Conservation (phyloP, 495 filamentous ascomycete species). For the Mytilinidion resinicola region DNA sequence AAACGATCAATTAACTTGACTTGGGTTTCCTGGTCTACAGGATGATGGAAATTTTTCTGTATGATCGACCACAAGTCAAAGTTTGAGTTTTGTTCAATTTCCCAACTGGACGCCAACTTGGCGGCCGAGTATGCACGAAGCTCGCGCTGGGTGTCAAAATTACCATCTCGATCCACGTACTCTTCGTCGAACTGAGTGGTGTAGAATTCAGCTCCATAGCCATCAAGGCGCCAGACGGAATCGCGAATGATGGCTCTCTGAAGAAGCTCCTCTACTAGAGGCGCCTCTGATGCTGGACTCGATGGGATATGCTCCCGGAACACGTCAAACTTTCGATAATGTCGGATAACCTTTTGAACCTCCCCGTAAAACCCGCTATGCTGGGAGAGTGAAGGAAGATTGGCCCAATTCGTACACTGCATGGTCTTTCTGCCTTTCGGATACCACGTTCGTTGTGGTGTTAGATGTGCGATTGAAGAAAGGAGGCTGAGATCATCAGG, state of each 20-base stretch:
- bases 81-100: not conserved
- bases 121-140: slow-evolving; percentile 2
- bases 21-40: too few relatives aligned
- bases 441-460: slow-evolving; percentile 52
- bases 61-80: not conserved
- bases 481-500: not conserved
- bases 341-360: too few relatives aligned
- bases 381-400: too few relatives aligned
- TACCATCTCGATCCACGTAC: slow-evolving; percentile 28
- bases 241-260: slow-evolving; percentile 43
- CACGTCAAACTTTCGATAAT: not conserved
- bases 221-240: slow-evolving; percentile 42
- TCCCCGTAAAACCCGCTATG: not conserved
- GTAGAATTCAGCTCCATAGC: slow-evolving; percentile 49
- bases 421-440: too few relatives aligned
- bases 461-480: slow-evolving; percentile 28
- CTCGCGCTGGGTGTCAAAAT: not conserved
- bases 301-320: not conserved
- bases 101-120: not conserved
- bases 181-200: slow-evolving; percentile 33
- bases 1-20: not conserved
- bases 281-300: not conserved
- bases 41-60: too few relatives aligned
- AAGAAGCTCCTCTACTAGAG: slow-evolving; percentile 30
- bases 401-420: too few relatives aligned